These are phyloP conservation scores for Pyrenophora graminea DNA, from an alignment of 2,329 filamentous ascomycete species.

Conservation along the genomic window DNA sequence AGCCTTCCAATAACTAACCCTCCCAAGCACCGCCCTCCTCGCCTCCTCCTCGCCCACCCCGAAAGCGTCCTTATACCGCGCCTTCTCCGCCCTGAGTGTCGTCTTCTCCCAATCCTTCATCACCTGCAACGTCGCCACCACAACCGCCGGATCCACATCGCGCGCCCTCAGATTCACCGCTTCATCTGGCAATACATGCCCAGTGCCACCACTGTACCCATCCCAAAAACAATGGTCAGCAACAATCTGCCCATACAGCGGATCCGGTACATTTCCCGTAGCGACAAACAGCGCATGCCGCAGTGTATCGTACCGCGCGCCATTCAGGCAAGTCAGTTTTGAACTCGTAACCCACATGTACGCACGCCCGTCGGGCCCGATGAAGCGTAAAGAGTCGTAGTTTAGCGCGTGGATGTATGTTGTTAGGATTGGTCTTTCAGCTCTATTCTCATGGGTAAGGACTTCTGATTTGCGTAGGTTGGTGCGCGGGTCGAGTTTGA, in stretches of 20 bases:
- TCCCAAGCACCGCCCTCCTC: constrained; percentile 29
- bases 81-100: constrained; percentile 29
- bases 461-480: constrained; percentile 33
- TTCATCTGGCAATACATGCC: constrained; percentile 36
- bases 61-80: constrained; percentile 10
- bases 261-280: constrained; percentile 26
- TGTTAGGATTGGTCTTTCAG: constrained; percentile 22
- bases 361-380: constrained; percentile 30
- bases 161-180: constrained; percentile 33
- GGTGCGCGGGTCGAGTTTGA: constrained; percentile 29
- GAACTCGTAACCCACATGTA: constrained; percentile 41
- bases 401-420: constrained; percentile 40
- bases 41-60: constrained; percentile 30
- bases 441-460: constrained; percentile 19
- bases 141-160: constrained; percentile 30
- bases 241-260: constrained; percentile 40
- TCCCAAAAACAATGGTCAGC: constrained; percentile 45
- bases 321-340: constrained; percentile 28
- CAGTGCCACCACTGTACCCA: constrained; percentile 25
- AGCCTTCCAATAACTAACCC: constrained; percentile 32
- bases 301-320: constrained; percentile 34
- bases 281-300: constrained; percentile 41
- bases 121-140: constrained; percentile 38
- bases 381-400: constrained; percentile 40
- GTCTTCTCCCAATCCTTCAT: constrained; percentile 43